Evolutionary conservation across 2,329 filamentous ascomycete genomes (phyloP).

Genomic region (Sclerotinia nivalis): DNA sequence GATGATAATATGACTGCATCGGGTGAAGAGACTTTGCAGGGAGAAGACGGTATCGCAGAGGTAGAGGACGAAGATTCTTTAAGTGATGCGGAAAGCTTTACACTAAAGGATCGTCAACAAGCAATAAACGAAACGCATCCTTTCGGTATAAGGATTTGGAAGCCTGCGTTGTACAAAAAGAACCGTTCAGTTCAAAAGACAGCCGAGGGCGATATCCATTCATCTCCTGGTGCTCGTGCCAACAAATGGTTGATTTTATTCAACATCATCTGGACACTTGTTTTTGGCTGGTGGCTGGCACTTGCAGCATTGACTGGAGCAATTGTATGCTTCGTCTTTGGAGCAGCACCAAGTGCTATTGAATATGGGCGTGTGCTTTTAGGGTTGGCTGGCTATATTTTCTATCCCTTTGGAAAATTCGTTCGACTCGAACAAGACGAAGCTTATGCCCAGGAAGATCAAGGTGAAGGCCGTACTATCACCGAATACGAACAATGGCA

Average conservation of each 20-base stretch:
- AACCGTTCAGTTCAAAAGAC: conserved; percentile 93
- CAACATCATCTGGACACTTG: conserved; percentile 85
- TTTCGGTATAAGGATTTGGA: conserved; percentile 98
- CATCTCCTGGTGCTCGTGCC: conserved; percentile 83
- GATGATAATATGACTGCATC: conserved; percentile 30
- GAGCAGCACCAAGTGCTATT: conserved; percentile 74
- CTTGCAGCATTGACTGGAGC: conserved; percentile 73
- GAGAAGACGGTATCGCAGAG: conserved; percentile 44
- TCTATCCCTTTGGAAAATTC: conserved; percentile 97
- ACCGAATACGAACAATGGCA: conserved; percentile 99
- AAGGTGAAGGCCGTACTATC: conserved; percentile 93
- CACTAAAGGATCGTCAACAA: conserved; percentile 91
- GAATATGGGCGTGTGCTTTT: conserved; percentile 85
- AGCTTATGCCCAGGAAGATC: conserved; percentile 89
- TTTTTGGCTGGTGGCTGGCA: conserved; percentile 97
- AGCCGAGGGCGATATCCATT: conserved; percentile 96
- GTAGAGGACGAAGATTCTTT: conserved; percentile 55
- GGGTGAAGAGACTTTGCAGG: conserved; percentile 34
- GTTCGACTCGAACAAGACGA: conserved; percentile 93
- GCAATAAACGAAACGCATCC: conserved; percentile 99
- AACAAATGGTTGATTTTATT: conserved; percentile 82
- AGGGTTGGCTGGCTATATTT: conserved; percentile 80
- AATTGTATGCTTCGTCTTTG: conserved; percentile 74
- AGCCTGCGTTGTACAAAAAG: conserved; percentile 97
- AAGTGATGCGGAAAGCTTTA: conserved; percentile 97